A percentile compares a stretch with the other conserved stretches of the same genome.
These are phyloP conservation scores for Kwoniella europaea DNA, from an alignment of 768 basidiomycete genomes.

Conservation along the genomic window DNA sequence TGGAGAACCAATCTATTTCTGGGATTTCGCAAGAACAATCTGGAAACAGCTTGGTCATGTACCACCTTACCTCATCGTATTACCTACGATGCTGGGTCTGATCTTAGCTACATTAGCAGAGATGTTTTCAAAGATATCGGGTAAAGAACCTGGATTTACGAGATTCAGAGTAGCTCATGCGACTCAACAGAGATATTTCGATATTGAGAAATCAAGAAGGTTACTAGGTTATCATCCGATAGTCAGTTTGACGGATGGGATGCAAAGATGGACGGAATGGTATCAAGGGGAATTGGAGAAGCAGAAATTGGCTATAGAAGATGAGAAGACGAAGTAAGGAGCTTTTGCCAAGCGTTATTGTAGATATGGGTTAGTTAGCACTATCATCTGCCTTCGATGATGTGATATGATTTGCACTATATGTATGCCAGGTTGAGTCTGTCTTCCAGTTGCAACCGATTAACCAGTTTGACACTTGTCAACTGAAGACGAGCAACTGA, in stretches of 20 bases:
- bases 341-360: not conserved
- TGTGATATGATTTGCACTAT: too few relatives aligned
- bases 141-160: slow-evolving; percentile 84
- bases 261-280: slow-evolving; percentile 63
- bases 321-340: slow-evolving; percentile 42
- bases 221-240: slow-evolving; percentile 92
- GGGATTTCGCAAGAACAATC: slow-evolving; percentile 84
- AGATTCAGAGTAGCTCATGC: slow-evolving; percentile 79
- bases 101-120: slow-evolving; percentile 74
- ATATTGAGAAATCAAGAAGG: slow-evolving; percentile 80
- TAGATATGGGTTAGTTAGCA: too few relatives aligned
- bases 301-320: slow-evolving; percentile 27
- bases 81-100: slow-evolving; percentile 72
- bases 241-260: slow-evolving; percentile 84
- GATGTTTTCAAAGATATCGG: slow-evolving; percentile 71
- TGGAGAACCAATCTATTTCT: slow-evolving; percentile 93
- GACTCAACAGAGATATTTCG: slow-evolving; percentile 82
- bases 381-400: too few relatives aligned
- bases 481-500: too few relatives aligned
- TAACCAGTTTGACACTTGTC: too few relatives aligned
- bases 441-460: too few relatives aligned
- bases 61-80: slow-evolving; percentile 62
- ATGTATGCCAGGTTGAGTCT: too few relatives aligned
- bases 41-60: slow-evolving; percentile 69
- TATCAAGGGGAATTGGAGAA: slow-evolving; percentile 47